These are phyloP conservation scores for Rutstroemia sp. DNA, from an alignment of 2,329 filamentous ascomycete species.

Conservation along the genomic window DNA sequence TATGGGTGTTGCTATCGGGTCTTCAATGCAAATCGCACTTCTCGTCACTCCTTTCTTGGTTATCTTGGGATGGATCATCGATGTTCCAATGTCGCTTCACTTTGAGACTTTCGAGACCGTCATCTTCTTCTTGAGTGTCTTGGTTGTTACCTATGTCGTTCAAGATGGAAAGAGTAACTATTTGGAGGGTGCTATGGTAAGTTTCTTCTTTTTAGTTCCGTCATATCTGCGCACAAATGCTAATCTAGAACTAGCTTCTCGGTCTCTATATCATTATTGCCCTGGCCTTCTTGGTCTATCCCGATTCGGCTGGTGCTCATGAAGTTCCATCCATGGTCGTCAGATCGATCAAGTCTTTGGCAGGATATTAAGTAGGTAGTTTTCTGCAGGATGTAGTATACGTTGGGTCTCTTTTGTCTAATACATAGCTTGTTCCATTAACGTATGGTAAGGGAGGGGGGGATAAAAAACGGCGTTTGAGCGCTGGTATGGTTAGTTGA, in stretches of 20 bases:
- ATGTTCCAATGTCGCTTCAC: constrained; percentile 62
- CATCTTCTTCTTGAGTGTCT: constrained; percentile 64
- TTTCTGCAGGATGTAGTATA: background rate
- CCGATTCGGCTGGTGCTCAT: constrained; percentile 35
- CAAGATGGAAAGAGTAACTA: constrained; percentile 84
- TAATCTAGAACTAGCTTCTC: constrained; percentile 41
- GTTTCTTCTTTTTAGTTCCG: background rate
- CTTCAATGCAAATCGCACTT: constrained; percentile 73
- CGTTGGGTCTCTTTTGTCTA: no score
- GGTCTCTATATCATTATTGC: constrained; percentile 49
- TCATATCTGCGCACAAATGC: background rate
- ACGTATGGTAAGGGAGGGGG: no score
- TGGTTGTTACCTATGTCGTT: constrained; percentile 69
- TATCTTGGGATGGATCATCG: constrained; percentile 67
- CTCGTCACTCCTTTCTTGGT: constrained; percentile 75
- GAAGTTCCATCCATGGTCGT: constrained; percentile 1
- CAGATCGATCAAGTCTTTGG: constrained; percentile 6
- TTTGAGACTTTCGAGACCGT: constrained; percentile 77
- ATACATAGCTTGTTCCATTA: no score
- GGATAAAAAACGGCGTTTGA: background rate
- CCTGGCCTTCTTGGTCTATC: constrained; percentile 53
- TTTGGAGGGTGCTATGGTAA: constrained; percentile 65
- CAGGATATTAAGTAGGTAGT: constrained; percentile 3
- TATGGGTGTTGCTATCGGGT: constrained; percentile 74
- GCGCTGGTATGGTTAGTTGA: background rate